Conservation (phyloP, 1,284 basidiomycete species). For the Phlebopus sp. region DNA sequence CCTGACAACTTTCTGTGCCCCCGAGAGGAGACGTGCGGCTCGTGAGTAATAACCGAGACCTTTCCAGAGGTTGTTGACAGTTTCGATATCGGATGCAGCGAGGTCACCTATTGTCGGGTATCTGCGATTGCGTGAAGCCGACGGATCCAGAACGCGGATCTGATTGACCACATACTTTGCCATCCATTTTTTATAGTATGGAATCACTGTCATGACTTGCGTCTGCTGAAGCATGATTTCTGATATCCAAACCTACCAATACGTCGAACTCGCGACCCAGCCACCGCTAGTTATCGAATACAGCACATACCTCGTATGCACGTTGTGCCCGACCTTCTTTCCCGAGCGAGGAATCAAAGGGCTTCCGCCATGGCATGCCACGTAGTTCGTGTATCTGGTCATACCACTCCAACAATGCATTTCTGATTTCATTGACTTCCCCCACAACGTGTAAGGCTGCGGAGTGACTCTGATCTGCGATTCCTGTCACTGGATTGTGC, state of each 20-base stretch:
- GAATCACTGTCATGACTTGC: slow-evolving; percentile 85
- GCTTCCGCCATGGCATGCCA: slow-evolving; percentile 86
- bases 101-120: slow-evolving; percentile 84
- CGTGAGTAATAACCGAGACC: slow-evolving; percentile 92
- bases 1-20: slow-evolving; percentile 73
- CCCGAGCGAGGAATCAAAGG: slow-evolving; percentile 51
- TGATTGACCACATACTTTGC: slow-evolving; percentile 47
- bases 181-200: slow-evolving; percentile 88
- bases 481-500: background rate
- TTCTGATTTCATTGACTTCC: slow-evolving; percentile 38
- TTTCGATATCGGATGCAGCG: slow-evolving; percentile 74
- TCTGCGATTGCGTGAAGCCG: slow-evolving; percentile 36
- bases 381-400: slow-evolving; percentile 56
- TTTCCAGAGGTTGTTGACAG: slow-evolving; percentile 87
- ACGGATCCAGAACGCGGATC: background rate
- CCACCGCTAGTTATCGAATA: background rate
- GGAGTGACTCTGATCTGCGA: slow-evolving; percentile 21
- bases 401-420: slow-evolving; percentile 67
- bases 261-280: background rate
- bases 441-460: slow-evolving; percentile 35
- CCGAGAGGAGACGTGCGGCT: slow-evolving; percentile 74
- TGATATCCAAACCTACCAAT: slow-evolving; percentile 75
- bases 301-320: slow-evolving; percentile 68
- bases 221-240: slow-evolving; percentile 99
- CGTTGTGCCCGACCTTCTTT: slow-evolving; percentile 60